phyloP scores from a whole-genome alignment of 139 green algal species.

The Haematococcus lacustris region DNA sequence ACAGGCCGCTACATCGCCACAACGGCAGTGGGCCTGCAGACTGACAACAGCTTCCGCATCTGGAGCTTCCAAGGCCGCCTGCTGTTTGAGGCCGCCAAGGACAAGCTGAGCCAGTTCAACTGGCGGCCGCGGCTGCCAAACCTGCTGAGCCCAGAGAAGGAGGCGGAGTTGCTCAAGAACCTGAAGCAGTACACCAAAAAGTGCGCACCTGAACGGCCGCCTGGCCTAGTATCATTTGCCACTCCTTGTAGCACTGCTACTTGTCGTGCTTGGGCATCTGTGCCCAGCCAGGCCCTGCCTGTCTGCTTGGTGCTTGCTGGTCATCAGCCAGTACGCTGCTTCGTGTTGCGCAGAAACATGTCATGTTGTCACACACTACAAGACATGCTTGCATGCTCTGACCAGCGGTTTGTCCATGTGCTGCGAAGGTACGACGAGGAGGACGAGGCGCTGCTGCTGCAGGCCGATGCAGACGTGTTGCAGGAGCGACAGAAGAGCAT shows the following conservation, averaged over 20 bases:
- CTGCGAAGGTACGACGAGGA: conserved; percentile 77
- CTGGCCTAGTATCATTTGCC: too few relatives aligned
- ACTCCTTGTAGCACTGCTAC: too few relatives aligned
- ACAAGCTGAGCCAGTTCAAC: conserved; percentile 90
- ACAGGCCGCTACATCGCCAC: conserved; percentile 85
- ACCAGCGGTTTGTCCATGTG: background rate
- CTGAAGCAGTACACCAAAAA: conserved; percentile 86
- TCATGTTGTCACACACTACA: background rate
- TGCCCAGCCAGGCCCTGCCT: too few relatives aligned
- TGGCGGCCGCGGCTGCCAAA: conserved; percentile 87
- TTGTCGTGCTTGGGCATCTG: too few relatives aligned
- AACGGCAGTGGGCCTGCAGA: conserved; percentile 77
- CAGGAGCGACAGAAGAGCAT: conserved; percentile 52
- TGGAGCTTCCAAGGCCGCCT: conserved; percentile 86
- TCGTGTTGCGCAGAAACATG: too few relatives aligned
- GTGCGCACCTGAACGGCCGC: conserved; percentile 11
- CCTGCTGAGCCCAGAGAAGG: conserved; percentile 79
- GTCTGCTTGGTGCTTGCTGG: too few relatives aligned
- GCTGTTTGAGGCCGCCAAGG: conserved; percentile 71
- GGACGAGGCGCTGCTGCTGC: conserved; percentile 75
- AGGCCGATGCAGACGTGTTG: conserved; percentile 72
- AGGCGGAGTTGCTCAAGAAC: conserved; percentile 87
- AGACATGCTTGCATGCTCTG: background rate
- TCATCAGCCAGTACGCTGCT: too few relatives aligned
- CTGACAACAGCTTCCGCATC: conserved; percentile 96